These are phyloP conservation scores for Rhododendron henanense DNA, from an alignment of 148 eudicot genomes.

Conservation along the genomic window DNA sequence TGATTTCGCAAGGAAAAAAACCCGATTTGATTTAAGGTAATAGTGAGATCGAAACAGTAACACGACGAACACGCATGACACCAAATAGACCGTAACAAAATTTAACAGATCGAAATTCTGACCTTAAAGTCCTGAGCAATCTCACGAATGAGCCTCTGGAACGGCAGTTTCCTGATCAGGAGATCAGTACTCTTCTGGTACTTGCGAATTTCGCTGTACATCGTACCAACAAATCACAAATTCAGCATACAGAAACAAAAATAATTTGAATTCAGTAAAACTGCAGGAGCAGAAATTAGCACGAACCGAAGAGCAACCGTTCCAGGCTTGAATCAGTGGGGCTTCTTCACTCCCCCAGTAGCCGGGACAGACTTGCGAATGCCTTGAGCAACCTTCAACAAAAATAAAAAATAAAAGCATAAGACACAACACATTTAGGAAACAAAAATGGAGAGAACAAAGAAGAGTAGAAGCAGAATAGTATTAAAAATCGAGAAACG, in stretches of 20 bases:
- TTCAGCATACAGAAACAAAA: not conserved
- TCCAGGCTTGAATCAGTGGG: not conserved
- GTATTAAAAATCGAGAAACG: too few relatives aligned
- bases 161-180: not conserved
- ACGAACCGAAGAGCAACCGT: constrained; percentile 6
- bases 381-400: not conserved
- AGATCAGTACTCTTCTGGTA: not conserved
- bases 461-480: not conserved
- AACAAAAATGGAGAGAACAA: not conserved
- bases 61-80: too few relatives aligned
- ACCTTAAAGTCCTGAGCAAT: constrained; percentile 12
- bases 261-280: not conserved
- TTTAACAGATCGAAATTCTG: not conserved
- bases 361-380: not conserved
- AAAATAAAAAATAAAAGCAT: not conserved
- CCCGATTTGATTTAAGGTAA: too few relatives aligned
- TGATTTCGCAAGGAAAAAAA: too few relatives aligned
- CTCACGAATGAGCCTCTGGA: constrained; percentile 14
- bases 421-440: not conserved
- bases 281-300: not conserved
- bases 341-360: constrained; percentile 8
- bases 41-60: too few relatives aligned
- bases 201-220: constrained; percentile 5
- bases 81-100: not conserved
- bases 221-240: not conserved